Evolutionary conservation across 345 rosid species (phyloP), one percentile per base, ranked within the genome.

Genomic region (Aquilaria yunnanensis): DNA sequence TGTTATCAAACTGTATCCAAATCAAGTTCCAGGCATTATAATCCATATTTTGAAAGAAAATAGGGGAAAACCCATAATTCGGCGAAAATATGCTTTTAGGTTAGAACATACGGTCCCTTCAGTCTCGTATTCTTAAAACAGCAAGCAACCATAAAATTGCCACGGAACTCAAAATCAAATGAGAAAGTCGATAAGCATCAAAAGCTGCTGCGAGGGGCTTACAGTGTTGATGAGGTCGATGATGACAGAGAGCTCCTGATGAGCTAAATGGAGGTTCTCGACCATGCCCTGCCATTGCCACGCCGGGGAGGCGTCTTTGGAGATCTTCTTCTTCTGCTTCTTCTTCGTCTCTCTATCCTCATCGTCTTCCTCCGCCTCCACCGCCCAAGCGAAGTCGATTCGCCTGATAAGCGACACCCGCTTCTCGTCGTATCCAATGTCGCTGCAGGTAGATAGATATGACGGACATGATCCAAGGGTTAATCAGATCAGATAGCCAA

Each of bases 331-430:
- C 78, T 78, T 82, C 82, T 81, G 77, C 67, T 63, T 77, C 73
- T 75, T 76, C 61, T 68, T 75, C 67, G 59, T 77, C 73, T 75
- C 74, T 59, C 69, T 75, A 68, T 62, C 77, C 70, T 78, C 75
- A 55, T 61, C 70, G 66, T 81, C 87, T 4, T 82, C 88, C 57
- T 90, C 86, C 56, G 80, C 84, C 77, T 90, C 94, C 63, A 90
- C 70, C 1, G 97, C 98, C 98, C 96, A 90, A 1, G 88, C 98
- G 51, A 93, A 93, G 74, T 87, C 97, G 49, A 93, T 76, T 45
- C 86, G 70, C 67, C 94, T 81, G 41, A 88, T 93, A 74, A 84
- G 61, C 11, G 96, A 87, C 0, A 80, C 88, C 74, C 82, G 75
- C 82, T 90, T 87, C 75, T 93, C 97, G 16, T 93, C 97, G 48